Evolutionary conservation across 179 eudicot genomes (phyloP).

Genomic region (Spinacia oleracea): DNA sequence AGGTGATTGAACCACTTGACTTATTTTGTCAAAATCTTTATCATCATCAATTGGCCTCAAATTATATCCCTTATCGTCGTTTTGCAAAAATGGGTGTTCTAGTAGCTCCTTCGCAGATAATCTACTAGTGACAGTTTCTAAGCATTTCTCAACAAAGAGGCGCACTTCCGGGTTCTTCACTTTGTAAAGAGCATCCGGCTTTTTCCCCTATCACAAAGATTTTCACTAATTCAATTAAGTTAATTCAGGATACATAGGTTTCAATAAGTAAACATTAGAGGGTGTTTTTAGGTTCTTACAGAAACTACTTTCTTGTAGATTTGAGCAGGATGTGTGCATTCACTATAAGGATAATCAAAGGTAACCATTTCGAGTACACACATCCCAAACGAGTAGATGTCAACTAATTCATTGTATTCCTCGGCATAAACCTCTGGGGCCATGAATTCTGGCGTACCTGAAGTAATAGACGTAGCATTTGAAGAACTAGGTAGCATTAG

Average conservation of each 20-base stretch:
- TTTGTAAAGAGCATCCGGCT: constrained; percentile 63
- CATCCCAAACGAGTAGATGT: constrained; percentile 44
- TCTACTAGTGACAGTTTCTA: constrained; percentile 57
- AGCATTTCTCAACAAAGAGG: constrained; percentile 64
- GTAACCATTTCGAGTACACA: constrained; percentile 42
- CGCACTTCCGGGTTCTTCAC: constrained; percentile 64
- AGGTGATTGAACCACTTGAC: constrained; percentile 20
- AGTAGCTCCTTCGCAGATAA: constrained; percentile 63
- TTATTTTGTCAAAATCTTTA: constrained; percentile 13
- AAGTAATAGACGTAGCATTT: constrained; percentile 11
- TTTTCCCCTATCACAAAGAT: constrained; percentile 48
- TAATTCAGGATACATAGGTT: neutral
- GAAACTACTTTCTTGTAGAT: constrained; percentile 47
- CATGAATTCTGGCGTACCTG: constrained; percentile 55
- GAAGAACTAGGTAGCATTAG: constrained; percentile 4
- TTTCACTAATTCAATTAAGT: constrained; percentile 9
- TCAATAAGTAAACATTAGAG: neutral
- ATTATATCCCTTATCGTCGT: constrained; percentile 39
- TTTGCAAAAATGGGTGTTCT: constrained; percentile 59
- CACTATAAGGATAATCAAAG: constrained; percentile 43
- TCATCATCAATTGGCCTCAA: constrained; percentile 31
- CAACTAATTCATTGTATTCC: constrained; percentile 43
- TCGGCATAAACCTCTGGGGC: constrained; percentile 56
- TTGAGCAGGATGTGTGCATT: constrained; percentile 47
- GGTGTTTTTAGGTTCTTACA: constrained; percentile 25